Conservation (phyloP, 306 rosid genomes). For the Begonia masoniana region DNA sequence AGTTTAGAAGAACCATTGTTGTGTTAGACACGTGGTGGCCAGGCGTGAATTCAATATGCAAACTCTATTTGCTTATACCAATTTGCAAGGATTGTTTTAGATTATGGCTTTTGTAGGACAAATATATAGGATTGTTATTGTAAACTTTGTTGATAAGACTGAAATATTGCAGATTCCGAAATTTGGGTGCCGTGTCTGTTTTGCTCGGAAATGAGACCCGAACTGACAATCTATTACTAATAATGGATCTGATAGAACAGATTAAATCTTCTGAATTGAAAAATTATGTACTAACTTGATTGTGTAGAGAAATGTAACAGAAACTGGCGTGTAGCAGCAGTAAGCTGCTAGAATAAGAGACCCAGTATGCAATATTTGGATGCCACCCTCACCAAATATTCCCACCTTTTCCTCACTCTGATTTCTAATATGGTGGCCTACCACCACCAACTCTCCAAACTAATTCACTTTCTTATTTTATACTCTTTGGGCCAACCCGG, state of each 20-base stretch:
- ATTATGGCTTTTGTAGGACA: too few relatives aligned
- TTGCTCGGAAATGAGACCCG: too few relatives aligned
- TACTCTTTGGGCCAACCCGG: not conserved
- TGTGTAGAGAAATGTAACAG: not conserved
- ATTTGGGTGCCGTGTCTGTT: not conserved
- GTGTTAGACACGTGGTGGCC: slow-evolving; percentile 79
- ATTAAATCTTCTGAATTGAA: not conserved
- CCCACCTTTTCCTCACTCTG: not conserved
- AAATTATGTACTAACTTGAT: too few relatives aligned
- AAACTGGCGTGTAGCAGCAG: not conserved
- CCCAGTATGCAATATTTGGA: not conserved
- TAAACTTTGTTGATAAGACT: too few relatives aligned
- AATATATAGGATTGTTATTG: too few relatives aligned
- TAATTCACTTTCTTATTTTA: not conserved
- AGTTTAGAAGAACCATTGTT: slow-evolving; percentile 75
- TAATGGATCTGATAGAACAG: too few relatives aligned
- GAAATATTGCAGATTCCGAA: too few relatives aligned
- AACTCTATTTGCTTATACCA: too few relatives aligned
- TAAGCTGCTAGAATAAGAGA: not conserved
- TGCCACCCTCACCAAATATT: slow-evolving; percentile 2
- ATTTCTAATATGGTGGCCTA: not conserved
- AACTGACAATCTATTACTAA: too few relatives aligned
- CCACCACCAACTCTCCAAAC: not conserved
- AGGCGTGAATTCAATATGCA: slow-evolving; percentile 32
- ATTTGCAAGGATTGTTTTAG: too few relatives aligned